Evolutionary conservation across 2,329 filamentous ascomycete genomes (phyloP).

Genomic region (Fusarium sp.): DNA sequence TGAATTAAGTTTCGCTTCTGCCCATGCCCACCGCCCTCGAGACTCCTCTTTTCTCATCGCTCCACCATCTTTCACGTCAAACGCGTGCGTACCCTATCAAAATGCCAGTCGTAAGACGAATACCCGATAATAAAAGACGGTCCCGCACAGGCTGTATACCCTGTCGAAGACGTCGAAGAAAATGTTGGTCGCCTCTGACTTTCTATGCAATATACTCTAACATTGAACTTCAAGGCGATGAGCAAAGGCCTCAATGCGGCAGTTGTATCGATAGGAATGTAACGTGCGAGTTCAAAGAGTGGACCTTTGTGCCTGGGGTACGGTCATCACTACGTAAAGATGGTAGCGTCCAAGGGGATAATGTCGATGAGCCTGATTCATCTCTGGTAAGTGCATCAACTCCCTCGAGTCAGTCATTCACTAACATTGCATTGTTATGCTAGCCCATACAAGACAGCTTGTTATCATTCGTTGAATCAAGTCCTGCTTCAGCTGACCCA

Average conservation of each 20-base stretch:
- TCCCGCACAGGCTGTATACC: constrained; percentile 31
- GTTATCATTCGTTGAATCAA: constrained; percentile 12
- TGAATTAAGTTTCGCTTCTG: background rate
- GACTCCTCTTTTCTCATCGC: constrained; percentile 23
- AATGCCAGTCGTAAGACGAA: constrained; percentile 33
- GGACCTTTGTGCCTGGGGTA: constrained; percentile 28
- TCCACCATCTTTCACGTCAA: constrained; percentile 8
- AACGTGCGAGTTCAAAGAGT: constrained; percentile 34
- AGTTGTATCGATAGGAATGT: constrained; percentile 31
- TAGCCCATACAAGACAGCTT: constrained; percentile 16
- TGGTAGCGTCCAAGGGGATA: background rate
- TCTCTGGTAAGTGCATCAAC: background rate
- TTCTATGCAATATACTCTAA: background rate
- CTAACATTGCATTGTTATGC: background rate
- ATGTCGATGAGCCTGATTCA: background rate
- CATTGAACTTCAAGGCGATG: constrained; percentile 10
- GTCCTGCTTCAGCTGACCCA: background rate
- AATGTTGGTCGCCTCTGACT: constrained; percentile 4
- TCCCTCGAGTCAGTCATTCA: accelerated
- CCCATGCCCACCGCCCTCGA: background rate
- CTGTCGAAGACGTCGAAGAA: constrained; percentile 35
- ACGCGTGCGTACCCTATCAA: constrained; percentile 7
- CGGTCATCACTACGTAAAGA: constrained; percentile 12
- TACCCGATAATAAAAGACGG: constrained; percentile 29
- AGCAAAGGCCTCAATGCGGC: constrained; percentile 32